Conservation (phyloP, 2,329 filamentous ascomycete species). For the Blastomyces silverae region DNA sequence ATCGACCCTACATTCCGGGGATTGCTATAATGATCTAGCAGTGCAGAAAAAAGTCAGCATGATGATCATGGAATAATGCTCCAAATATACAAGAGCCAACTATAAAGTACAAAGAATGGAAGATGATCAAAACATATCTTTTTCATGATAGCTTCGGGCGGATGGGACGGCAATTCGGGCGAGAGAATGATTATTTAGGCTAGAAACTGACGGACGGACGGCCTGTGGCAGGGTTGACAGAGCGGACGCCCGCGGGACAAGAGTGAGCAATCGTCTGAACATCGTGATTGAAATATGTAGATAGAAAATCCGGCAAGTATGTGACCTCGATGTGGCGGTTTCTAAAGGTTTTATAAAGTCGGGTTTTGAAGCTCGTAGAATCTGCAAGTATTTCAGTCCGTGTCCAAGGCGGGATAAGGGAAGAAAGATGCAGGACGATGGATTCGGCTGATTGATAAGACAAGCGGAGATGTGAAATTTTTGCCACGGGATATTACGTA, state of each 20-base stretch:
- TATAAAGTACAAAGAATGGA: background rate
- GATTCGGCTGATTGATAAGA: slow-evolving; percentile 10
- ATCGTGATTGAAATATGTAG: slow-evolving; percentile 35
- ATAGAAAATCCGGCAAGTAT: background rate
- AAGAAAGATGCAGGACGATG: slow-evolving; percentile 4
- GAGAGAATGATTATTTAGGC: slow-evolving; percentile 29
- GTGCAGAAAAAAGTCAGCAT: slow-evolving; percentile 41
- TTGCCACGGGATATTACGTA: background rate
- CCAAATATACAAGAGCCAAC: background rate
- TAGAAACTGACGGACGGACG: slow-evolving; percentile 43
- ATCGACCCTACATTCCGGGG: slow-evolving; percentile 74
- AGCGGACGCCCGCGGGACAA: slow-evolving; percentile 49
- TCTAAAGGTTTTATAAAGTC: background rate
- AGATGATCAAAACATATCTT: slow-evolving; percentile 47
- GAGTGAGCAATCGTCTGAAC: slow-evolving; percentile 53
- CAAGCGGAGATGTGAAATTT: slow-evolving; percentile 3
- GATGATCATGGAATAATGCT: slow-evolving; percentile 6
- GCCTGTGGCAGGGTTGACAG: slow-evolving; percentile 41
- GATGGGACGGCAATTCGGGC: slow-evolving; percentile 35
- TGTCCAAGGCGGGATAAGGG: background rate
- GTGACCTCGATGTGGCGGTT: background rate
- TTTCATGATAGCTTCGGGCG: slow-evolving; percentile 57
- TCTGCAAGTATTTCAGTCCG: background rate
- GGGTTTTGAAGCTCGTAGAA: background rate
- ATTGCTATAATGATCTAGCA: slow-evolving; percentile 75